A percentile compares a stretch with the other conserved stretches of the same genome.
Evolutionary conservation across 2,329 filamentous ascomycete species (phyloP).

Genomic region (Sporothrix curviconia): DNA sequence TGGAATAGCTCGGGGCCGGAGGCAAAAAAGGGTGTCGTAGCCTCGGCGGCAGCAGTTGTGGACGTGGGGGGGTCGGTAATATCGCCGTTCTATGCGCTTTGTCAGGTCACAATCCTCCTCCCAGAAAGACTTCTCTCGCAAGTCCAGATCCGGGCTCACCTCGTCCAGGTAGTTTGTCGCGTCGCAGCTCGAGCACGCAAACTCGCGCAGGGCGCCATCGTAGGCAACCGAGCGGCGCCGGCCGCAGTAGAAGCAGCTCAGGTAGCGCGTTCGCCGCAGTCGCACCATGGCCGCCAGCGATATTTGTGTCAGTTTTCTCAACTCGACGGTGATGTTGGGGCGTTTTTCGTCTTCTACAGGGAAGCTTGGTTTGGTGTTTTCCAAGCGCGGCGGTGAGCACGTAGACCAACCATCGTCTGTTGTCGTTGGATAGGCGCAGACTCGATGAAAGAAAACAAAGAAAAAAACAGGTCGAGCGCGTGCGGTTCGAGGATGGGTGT

Average conservation of each 20-base stretch:
- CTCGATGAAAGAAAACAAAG: too few species aligned
- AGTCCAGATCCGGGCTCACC: slow-evolving; percentile 39
- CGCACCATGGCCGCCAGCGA: slow-evolving; percentile 35
- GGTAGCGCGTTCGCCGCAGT: slow-evolving; percentile 35
- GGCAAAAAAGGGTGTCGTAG: slow-evolving; percentile 41
- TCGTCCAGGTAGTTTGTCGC: slow-evolving; percentile 85
- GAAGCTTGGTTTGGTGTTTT: neutral
- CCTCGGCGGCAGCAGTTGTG: slow-evolving; percentile 42
- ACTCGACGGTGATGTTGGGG: neutral
- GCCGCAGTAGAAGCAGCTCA: slow-evolving; percentile 82
- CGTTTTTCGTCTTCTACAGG: neutral
- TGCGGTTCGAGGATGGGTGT: neutral
- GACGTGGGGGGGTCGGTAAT: slow-evolving; percentile 78
- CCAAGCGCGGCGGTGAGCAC: neutral
- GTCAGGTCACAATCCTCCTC: neutral
- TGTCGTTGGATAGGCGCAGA: too few species aligned
- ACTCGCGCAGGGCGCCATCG: slow-evolving; percentile 54
- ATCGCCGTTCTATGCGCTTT: slow-evolving; percentile 62
- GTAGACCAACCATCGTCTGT: neutral
- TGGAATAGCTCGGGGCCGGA: slow-evolving; percentile 34
- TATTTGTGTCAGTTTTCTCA: neutral
- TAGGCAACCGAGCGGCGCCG: slow-evolving; percentile 55
- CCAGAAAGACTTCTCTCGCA: neutral
- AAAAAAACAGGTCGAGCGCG: neutral
- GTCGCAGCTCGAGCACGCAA: slow-evolving; percentile 72